Evolutionary conservation across 805 yeast genomes (phyloP), one percentile per base, ranked within the genome.

Genomic region (Hanseniaspora occidentalis): DNA sequence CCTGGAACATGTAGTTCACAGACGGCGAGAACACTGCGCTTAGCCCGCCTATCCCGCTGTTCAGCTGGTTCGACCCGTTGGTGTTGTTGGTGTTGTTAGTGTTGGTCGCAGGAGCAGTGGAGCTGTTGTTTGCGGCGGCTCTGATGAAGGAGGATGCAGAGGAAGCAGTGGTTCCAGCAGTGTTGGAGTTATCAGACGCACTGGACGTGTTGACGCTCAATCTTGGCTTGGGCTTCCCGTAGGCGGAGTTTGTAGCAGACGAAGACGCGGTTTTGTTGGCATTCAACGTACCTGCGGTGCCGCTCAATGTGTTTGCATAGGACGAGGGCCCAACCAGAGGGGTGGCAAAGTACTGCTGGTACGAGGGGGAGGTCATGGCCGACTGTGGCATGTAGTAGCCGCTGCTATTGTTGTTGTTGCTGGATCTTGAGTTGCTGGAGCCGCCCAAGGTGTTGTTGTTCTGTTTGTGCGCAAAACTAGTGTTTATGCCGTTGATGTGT

Each of bases 331-430:
- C 50, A 39, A 49, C 50, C 43, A 43, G 56, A 3, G 64, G 64
- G 2, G 64, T 58, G 3, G 62, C 61, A 19, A 58, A 44, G 38
- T 60, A 58, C 6, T 53, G 59, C 25, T 54, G 57, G 36, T 52
- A 49, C 1, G 58, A 53, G 6, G 61, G 53, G 3, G 61, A 50
- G 3, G 55, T 48, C 19, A 52, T 50, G 23, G 53, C 50, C 7
- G 61, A 54, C 26, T 55, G 56, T 27, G 54, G 45, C 4, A 56
- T 57, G 31, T 47, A 39, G 36, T 37, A 39, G 23, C 37, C 25
- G 27, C 24, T 40, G 8, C 40, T 40, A 21, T 29, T 37, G 42
- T 19, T 41, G 46, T 34, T 48, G 21, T 10, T 26, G 22, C 35
- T 24, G 35, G 35, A 37, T 10, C 19, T n/a, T n/a, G n/a, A n/a